Percentiles rank a stretch among this genome's conserved stretches.
Evolutionary conservation across 805 yeast genomes (phyloP).

Genomic region (Yamadazyma phyllophila): DNA sequence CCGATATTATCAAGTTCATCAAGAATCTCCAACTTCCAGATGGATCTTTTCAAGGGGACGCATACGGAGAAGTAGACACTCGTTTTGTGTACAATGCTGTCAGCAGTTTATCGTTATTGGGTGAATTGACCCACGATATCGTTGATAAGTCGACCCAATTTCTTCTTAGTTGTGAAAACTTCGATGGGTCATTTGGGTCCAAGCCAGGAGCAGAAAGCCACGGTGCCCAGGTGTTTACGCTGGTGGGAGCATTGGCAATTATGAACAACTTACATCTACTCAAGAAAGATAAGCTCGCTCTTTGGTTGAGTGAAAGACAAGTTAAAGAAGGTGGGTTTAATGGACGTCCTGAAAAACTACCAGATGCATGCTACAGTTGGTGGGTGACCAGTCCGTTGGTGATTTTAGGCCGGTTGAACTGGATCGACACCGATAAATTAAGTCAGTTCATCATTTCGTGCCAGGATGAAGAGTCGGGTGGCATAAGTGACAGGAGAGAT

Average conservation of each 20-base stretch:
- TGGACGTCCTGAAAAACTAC: slow-evolving; percentile 93
- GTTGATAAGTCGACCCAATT: slow-evolving; percentile 65
- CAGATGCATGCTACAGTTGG: slow-evolving; percentile 98
- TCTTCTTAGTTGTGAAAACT: slow-evolving; percentile 72
- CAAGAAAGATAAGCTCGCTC: slow-evolving; percentile 45
- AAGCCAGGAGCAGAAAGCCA: slow-evolving; percentile 95
- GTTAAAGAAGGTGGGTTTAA: slow-evolving; percentile 83
- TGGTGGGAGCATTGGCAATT: slow-evolving; percentile 78
- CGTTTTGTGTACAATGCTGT: slow-evolving; percentile 84
- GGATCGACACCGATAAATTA: slow-evolving; percentile 71
- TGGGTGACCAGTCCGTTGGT: slow-evolving; percentile 86
- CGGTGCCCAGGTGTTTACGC: slow-evolving; percentile 87
- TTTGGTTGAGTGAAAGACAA: slow-evolving; percentile 94
- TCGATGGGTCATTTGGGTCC: slow-evolving; percentile 95
- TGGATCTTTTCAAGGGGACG: slow-evolving; percentile 88
- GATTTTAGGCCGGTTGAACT: slow-evolving; percentile 61
- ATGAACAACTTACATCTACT: slow-evolving; percentile 53
- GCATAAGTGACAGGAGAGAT: slow-evolving; percentile 88
- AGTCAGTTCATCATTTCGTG: slow-evolving; percentile 66
- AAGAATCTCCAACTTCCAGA: slow-evolving; percentile 46
- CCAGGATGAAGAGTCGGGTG: slow-evolving; percentile 81
- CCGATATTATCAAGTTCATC: slow-evolving; percentile 24
- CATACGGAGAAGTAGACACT: slow-evolving; percentile 90
- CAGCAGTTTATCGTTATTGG: slow-evolving; percentile 69
- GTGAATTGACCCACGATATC: slow-evolving; percentile 51